Evolutionary conservation across 208 protist species (phyloP).

Genomic region (Trichomonas gallinae): DNA sequence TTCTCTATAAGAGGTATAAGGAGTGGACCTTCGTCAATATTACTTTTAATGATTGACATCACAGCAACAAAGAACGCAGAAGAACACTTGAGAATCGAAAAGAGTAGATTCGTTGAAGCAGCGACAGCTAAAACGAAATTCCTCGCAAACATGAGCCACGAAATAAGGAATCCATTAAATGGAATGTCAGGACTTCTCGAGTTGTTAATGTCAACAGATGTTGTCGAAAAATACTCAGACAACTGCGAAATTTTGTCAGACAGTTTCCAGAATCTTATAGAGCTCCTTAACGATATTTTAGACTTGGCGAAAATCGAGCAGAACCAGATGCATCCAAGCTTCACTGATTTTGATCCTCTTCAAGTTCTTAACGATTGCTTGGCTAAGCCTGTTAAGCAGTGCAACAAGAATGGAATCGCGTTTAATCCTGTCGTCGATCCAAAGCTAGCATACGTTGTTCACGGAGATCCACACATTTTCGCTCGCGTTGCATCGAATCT

Average conservation of each 20-base stretch:
- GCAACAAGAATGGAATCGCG: neutral
- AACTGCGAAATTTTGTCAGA: neutral
- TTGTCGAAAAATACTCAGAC: neutral
- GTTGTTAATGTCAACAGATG: neutral
- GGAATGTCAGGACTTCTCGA: neutral
- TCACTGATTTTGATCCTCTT: neutral
- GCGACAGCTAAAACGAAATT: neutral
- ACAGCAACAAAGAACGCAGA: neutral
- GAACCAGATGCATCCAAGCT: neutral
- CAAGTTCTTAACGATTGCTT: too few species aligned
- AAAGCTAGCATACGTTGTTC: neutral
- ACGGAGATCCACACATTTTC: neutral
- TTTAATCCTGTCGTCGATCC: neutral
- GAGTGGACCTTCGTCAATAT: neutral
- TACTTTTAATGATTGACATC: neutral
- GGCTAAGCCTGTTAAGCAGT: neutral
- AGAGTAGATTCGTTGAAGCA: neutral
- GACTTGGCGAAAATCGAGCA: conserved; percentile 25
- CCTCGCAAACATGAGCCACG: conserved; percentile 26
- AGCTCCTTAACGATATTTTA: conserved; percentile 11
- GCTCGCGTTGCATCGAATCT: conserved; percentile 41
- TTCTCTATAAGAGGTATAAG: neutral
- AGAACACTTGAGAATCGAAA: neutral
- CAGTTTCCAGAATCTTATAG: neutral
- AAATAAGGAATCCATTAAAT: conserved; percentile 28